Base-by-base conservation (phyloP, 148 eudicot genomes). In the Nyssa sinensis region DNA sequence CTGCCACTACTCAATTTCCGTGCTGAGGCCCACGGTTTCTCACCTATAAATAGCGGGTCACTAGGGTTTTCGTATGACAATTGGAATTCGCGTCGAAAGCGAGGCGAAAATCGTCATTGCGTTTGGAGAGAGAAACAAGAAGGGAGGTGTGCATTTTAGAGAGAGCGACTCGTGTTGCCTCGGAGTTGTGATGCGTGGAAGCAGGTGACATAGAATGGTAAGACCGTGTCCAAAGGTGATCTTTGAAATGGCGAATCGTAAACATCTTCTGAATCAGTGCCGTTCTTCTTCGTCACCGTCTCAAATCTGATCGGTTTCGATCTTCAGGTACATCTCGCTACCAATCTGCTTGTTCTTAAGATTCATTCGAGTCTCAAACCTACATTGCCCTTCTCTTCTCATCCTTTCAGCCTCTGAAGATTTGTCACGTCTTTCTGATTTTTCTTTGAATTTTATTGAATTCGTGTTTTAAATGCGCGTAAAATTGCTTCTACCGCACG, bases 131-230 rank as follows among this genome's bases (percentile, higher is more conserved):
- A 34, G 55, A 30, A 62, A 33, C 30, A 27, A 66, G 28, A 61
- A 13, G 21, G 69, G 30, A 39, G 5, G 11, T 19, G 74, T 28
- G 28, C 49, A 33, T 13, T 27, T 68, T 68, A 41, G 72, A 69
- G 69, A 6, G 51, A 60, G 35, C 30, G 82, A 77, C 80, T 69
- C 85, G 89, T 84, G 87, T 74, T 76, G 21, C 47, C 55, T n/a
- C 25, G 49, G 4, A 65, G 70, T 21, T 69, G 71, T 62, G 85
- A 81, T 84, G 84, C 90, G 90, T 86, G 87, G 84, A 74, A 73
- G 67, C 58, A 35, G 80, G n/a, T 74, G 78, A 64, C 79, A 59
- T 24, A 59, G 25, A 7, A 73, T 74, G 77, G 62, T 51, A 47
- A 69, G 37, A 74, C 39, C 71, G 63, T 47, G 29, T 60, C 53